Conservation (phyloP, 768 basidiomycete species). For the Pleurotus tuoliensis region DNA sequence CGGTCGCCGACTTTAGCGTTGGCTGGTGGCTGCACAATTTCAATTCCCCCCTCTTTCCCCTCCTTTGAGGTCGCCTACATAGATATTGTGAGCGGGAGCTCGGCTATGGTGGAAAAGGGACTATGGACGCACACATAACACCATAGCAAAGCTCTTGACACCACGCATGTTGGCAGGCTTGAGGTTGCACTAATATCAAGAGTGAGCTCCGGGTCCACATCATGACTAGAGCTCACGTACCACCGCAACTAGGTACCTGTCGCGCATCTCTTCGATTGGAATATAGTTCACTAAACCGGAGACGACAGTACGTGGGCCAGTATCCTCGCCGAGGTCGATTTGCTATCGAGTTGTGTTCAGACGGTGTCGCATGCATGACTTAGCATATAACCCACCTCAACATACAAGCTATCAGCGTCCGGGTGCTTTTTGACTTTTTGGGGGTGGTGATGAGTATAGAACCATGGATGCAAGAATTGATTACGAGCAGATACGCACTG, state of each 20-base stretch:
- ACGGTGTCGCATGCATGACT: no score
- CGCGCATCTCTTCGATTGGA: constrained; percentile 89
- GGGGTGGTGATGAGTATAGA: neutral
- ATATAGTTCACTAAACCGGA: constrained; percentile 97
- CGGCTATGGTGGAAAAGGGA: neutral
- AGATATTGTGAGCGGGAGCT: neutral
- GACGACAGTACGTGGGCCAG: constrained; percentile 92
- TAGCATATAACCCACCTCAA: constrained; percentile 56
- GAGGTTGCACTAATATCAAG: constrained; percentile 66
- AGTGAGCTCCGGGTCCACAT: neutral
- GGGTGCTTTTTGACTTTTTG: constrained; percentile 86
- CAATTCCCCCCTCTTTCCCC: constrained; percentile 86
- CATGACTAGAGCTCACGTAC: constrained; percentile 31
- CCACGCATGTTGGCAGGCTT: constrained; percentile 98
- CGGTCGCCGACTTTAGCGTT: constrained; percentile 88
- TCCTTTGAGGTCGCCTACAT: constrained; percentile 84
- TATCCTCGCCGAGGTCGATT: constrained; percentile 95
- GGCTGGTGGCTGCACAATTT: constrained; percentile 85
- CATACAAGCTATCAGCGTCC: constrained; percentile 95
- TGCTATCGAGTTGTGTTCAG: constrained; percentile 41
- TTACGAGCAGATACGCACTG: constrained; percentile 43
- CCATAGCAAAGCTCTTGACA: constrained; percentile 97
- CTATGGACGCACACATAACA: constrained; percentile 66
- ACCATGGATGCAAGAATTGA: neutral
- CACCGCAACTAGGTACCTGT: constrained; percentile 78